phyloP scores from a whole-genome alignment of 345 rosid genomes.

The Trapa incisa region DNA sequence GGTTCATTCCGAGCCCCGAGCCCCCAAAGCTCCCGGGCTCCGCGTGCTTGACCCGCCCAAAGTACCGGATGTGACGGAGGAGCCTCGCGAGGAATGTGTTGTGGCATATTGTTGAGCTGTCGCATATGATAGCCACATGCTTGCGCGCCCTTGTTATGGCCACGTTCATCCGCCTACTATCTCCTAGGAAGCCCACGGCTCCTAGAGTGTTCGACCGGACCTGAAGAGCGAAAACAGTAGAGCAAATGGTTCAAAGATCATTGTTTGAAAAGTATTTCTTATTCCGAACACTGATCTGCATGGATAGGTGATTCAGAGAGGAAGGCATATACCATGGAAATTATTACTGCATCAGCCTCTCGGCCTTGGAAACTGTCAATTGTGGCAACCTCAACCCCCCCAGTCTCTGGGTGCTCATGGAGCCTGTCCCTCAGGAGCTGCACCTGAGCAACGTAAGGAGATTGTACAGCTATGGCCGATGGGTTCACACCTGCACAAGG shows the following conservation, averaged over 20 bases:
- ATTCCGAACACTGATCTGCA: not conserved
- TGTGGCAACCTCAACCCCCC: conserved; percentile 83
- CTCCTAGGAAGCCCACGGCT: conserved; percentile 92
- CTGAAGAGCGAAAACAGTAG: conserved; percentile 13
- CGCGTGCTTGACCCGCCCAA: conserved; percentile 80
- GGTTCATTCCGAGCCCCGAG: conserved; percentile 82
- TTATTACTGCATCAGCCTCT: conserved; percentile 90
- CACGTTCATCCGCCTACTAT: conserved; percentile 82
- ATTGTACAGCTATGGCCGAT: conserved; percentile 69
- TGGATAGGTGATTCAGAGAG: not conserved
- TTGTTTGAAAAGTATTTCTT: too few species aligned
- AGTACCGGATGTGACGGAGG: conserved; percentile 72
- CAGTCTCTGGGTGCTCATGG: conserved; percentile 66
- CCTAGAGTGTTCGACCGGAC: conserved; percentile 77
- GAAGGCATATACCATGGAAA: conserved; percentile 65
- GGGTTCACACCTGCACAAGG: conserved; percentile 65
- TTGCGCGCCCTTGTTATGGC: conserved; percentile 83
- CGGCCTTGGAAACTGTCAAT: conserved; percentile 97
- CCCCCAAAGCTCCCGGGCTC: conserved; percentile 73
- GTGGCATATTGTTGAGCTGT: conserved; percentile 89
- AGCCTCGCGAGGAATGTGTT: conserved; percentile 86
- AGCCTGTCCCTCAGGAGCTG: conserved; percentile 83
- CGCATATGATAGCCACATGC: conserved; percentile 86
- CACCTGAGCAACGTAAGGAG: conserved; percentile 97
- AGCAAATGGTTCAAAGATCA: not conserved